Conservation (phyloP, 441 rosid genomes). For the Brassica balearica region DNA sequence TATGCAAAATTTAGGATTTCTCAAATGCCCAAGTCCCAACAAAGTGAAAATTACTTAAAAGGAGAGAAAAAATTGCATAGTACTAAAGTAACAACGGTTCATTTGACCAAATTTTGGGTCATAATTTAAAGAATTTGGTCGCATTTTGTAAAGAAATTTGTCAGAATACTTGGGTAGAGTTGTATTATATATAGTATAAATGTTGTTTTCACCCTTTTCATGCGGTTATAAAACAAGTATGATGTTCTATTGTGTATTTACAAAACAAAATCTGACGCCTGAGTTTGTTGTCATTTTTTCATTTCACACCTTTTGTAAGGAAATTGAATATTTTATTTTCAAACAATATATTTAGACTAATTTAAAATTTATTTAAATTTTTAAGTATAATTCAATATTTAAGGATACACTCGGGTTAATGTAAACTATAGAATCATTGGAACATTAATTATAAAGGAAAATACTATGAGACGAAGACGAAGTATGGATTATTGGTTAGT, state of each 20-base stretch:
- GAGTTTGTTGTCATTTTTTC: not conserved
- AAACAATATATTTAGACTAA: too few species aligned
- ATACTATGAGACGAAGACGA: too few species aligned
- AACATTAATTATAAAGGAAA: too few species aligned
- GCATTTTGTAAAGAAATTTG: not conserved
- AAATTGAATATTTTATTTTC: too few species aligned
- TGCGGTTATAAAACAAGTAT: not conserved
- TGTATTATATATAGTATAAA: not conserved
- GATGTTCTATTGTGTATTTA: not conserved
- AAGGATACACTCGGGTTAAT: too few species aligned
- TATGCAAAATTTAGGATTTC: slow-evolving; percentile 5
- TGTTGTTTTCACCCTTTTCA: not conserved
- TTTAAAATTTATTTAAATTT: too few species aligned
- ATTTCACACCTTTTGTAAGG: not conserved
- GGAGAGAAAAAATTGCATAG: not conserved
- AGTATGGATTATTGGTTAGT: too few species aligned
- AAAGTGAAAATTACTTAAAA: slow-evolving; percentile 10
- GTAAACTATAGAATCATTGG: too few species aligned
- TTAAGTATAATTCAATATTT: too few species aligned
- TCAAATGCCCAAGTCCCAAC: slow-evolving; percentile 18
- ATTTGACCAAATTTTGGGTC: not conserved
- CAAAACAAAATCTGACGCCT: not conserved
- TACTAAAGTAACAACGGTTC: not conserved
- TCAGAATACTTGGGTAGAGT: not conserved
- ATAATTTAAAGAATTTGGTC: not conserved